phyloP scores from a whole-genome alignment of 2,329 filamentous ascomycete species.

The Cytospora paraplurivora region DNA sequence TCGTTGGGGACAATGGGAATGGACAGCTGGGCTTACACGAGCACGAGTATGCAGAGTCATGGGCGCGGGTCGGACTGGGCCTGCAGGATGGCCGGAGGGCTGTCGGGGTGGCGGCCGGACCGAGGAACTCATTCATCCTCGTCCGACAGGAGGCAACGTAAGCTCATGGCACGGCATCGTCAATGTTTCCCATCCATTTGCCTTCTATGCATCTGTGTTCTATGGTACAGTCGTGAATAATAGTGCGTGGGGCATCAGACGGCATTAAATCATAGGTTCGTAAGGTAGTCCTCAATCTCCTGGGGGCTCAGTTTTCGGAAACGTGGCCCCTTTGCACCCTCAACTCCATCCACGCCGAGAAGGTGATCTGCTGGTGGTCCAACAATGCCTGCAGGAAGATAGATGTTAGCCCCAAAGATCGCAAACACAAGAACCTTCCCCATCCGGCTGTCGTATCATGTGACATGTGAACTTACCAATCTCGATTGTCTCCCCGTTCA shows the following conservation, averaged over 20 bases:
- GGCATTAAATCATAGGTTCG: constrained; percentile 74
- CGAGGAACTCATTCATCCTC: constrained; percentile 53
- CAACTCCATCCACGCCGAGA: constrained; percentile 86
- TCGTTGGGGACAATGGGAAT: constrained; percentile 57
- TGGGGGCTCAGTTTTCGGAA: constrained; percentile 95
- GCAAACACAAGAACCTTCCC: neutral
- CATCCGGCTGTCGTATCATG: neutral
- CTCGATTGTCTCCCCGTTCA: constrained; percentile 98
- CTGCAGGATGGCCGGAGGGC: constrained; percentile 35
- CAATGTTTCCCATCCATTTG: constrained; percentile 23
- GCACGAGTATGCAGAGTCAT: constrained; percentile 33
- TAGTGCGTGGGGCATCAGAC: constrained; percentile 30
- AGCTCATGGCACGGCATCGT: constrained; percentile 23
- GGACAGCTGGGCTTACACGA: constrained; percentile 58
- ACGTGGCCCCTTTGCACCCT: constrained; percentile 79
- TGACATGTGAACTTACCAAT: constrained; percentile 67
- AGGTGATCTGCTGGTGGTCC: constrained; percentile 92
- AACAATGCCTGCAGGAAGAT: constrained; percentile 71
- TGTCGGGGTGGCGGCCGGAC: constrained; percentile 51
- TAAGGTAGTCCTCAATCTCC: constrained; percentile 99
- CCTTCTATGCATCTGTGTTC: constrained; percentile 39
- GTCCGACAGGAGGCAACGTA: constrained; percentile 31
- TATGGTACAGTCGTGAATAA: constrained; percentile 43
- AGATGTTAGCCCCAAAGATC: constrained; percentile 2
- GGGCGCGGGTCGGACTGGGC: constrained; percentile 42